These are phyloP conservation scores for Penicillium waksmanii DNA, from an alignment of 495 filamentous ascomycete species.

Conservation along the genomic window DNA sequence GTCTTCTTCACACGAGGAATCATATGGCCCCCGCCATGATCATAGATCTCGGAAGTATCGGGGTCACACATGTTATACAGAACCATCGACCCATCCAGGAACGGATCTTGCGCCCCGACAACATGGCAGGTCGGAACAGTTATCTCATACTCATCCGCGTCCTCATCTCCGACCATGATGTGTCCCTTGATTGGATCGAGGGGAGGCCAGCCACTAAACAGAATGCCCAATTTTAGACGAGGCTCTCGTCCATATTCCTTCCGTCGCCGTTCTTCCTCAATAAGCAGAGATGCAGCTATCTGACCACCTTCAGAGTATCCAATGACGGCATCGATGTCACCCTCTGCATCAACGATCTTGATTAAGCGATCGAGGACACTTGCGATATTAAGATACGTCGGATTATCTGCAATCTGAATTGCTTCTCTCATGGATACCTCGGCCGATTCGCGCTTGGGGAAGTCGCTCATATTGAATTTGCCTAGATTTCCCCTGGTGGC, in stretches of 20 bases:
- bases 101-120: slow-evolving; percentile 59
- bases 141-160: slow-evolving; percentile 42
- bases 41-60: slow-evolving; percentile 53
- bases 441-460: slow-evolving; percentile 28
- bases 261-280: slow-evolving; percentile 49
- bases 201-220: slow-evolving; percentile 59
- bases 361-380: slow-evolving; percentile 23
- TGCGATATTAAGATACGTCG: slow-evolving; percentile 14
- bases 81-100: slow-evolving; percentile 52
- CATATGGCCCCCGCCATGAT: slow-evolving; percentile 60
- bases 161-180: slow-evolving; percentile 50
- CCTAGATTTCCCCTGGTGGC: slow-evolving; percentile 12
- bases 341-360: slow-evolving; percentile 37
- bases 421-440: slow-evolving; percentile 24
- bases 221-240: slow-evolving; percentile 58
- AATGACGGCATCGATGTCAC: slow-evolving; percentile 45
- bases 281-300: slow-evolving; percentile 56
- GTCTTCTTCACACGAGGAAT: slow-evolving; percentile 55
- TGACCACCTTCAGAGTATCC: slow-evolving; percentile 67
- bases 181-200: slow-evolving; percentile 48
- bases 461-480: slow-evolving; percentile 23
- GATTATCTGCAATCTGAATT: slow-evolving; percentile 12
- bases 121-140: slow-evolving; percentile 60
- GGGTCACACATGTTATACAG: slow-evolving; percentile 58
- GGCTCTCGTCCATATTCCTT: slow-evolving; percentile 39